Percentiles rank a stretch among this genome's conserved stretches.
Conservation (phyloP, 805 yeast species). For the Metschnikowia dekortorum region DNA sequence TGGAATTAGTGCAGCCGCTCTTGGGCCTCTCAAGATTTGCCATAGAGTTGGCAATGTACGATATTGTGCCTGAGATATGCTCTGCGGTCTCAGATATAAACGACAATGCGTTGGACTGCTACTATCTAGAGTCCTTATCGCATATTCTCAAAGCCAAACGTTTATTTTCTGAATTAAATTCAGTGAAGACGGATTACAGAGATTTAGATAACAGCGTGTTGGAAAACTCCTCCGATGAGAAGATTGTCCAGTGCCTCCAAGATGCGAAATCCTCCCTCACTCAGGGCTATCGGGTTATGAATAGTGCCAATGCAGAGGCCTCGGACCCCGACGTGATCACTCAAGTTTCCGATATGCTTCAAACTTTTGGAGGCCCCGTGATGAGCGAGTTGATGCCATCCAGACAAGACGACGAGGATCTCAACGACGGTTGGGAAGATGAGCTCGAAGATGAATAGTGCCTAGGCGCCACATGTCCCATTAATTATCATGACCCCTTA, state of each 20-base stretch:
- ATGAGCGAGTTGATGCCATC: constrained; percentile 41
- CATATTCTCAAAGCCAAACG: constrained; percentile 44
- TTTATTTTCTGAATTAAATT: constrained; percentile 22
- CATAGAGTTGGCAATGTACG: constrained; percentile 72
- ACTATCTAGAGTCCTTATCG: constrained; percentile 79
- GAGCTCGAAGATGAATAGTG: constrained; percentile 39
- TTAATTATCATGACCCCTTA: constrained; percentile 16
- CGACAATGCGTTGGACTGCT: constrained; percentile 78
- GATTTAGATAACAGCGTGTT: constrained; percentile 26
- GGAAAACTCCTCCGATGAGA: constrained; percentile 22
- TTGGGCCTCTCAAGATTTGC: constrained; percentile 68
- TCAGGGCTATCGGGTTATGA: constrained; percentile 41
- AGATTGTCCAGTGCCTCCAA: constrained; percentile 23
- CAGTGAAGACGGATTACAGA: constrained; percentile 37
- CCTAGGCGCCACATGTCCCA: constrained; percentile 1
- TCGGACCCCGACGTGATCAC: constrained; percentile 56
- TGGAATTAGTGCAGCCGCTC: constrained; percentile 70
- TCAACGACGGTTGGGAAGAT: constrained; percentile 49
- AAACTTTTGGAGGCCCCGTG: constrained; percentile 59
- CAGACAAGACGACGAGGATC: constrained; percentile 19
- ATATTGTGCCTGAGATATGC: constrained; percentile 62
- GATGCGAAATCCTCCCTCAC: constrained; percentile 44
- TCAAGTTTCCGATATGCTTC: constrained; percentile 49
- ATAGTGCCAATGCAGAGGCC: constrained; percentile 35
- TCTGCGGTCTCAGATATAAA: constrained; percentile 68